These are phyloP conservation scores for Epichloe amarillans DNA, from an alignment of 2,329 filamentous ascomycete genomes.

Conservation along the genomic window DNA sequence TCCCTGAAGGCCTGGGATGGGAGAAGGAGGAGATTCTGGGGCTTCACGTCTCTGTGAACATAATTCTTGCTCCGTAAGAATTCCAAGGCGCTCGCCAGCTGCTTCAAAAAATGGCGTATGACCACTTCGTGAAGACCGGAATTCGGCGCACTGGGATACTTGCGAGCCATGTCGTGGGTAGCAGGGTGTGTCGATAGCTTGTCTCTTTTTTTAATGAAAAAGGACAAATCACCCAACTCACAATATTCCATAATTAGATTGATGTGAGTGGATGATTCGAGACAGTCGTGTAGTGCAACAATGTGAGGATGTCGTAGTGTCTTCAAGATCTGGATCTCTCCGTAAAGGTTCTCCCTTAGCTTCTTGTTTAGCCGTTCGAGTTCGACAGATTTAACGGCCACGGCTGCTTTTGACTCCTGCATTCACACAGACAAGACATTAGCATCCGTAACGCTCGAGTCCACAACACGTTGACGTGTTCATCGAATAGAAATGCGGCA, in stretches of 20 bases:
- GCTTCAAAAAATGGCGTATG: slow-evolving; percentile 90
- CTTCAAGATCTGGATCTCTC: slow-evolving; percentile 92
- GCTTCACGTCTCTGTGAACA: slow-evolving; percentile 94
- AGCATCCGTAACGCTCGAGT: not conserved
- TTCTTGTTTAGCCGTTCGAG: slow-evolving; percentile 85
- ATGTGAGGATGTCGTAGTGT: slow-evolving; percentile 92
- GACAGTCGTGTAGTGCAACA: slow-evolving; percentile 87
- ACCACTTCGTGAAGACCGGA: slow-evolving; percentile 96
- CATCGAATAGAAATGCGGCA: not conserved
- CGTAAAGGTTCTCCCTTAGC: slow-evolving; percentile 87
- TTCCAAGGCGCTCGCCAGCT: slow-evolving; percentile 80
- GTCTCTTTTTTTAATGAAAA: slow-evolving; percentile 92
- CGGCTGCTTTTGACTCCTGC: slow-evolving; percentile 68
- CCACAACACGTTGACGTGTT: not conserved
- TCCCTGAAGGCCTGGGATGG: slow-evolving; percentile 63
- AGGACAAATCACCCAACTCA: slow-evolving; percentile 82
- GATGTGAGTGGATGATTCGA: slow-evolving; percentile 76
- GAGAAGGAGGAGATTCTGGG: slow-evolving; percentile 84
- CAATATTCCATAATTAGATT: slow-evolving; percentile 99
- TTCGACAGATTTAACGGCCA: slow-evolving; percentile 95
- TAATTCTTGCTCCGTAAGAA: slow-evolving; percentile 78
- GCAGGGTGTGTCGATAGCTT: slow-evolving; percentile 66
- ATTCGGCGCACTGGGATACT: slow-evolving; percentile 72
- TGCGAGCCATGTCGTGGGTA: slow-evolving; percentile 79
- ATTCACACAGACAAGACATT: not conserved